Evolutionary conservation across 768 basidiomycete species (phyloP), one percentile per base, ranked within the genome.

Genomic region (Leucocoprinus leucothites): DNA sequence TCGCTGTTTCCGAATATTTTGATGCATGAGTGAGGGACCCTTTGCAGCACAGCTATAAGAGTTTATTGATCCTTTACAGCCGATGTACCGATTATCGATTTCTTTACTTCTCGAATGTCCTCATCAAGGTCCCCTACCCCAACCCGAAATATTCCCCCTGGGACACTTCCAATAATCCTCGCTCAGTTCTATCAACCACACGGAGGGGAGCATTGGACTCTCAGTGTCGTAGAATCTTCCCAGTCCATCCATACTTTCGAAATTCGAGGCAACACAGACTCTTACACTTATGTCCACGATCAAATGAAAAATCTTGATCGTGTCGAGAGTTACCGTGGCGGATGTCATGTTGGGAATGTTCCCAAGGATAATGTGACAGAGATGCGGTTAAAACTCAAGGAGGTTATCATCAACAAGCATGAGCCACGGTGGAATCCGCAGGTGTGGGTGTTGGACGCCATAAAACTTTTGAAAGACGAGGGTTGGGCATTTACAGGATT

Each of bases 301-400:
- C 31, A 34, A 13, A 52, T 52, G 24, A 40, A 35, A 21, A 56
- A 52, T 28, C 47, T 59, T 5, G 46, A 26, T 25, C 31, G 48
- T 24, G 49, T 51, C 9, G 38, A 48, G 13, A 53, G 46, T 6
- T 59, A 56, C 31, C 58, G 58, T 11, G 58, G 58, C 1, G 58
- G 58, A 38, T 57, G 58, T 14, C 49, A 59, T 51, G 46, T 59
- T 19, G 58, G 58, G 36, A 48, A 59, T 22, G 35, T 59, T 36
- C 58, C 58, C 5, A 25, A 18, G 36, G 45, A 59, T 21, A 45
- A 43, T 11, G 41, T 59, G 49, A 21, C 21, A 24, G 48, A 44
- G 43, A 47, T 59, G 40, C 31, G 45, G 36, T 4, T 9, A 13
- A 57, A 47, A 24, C 36, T 59, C 6, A 38, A 28, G 18, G 38